These are phyloP conservation scores for Capsicum chinense DNA, from an alignment of 257 asterid genomes.

Conservation along the genomic window DNA sequence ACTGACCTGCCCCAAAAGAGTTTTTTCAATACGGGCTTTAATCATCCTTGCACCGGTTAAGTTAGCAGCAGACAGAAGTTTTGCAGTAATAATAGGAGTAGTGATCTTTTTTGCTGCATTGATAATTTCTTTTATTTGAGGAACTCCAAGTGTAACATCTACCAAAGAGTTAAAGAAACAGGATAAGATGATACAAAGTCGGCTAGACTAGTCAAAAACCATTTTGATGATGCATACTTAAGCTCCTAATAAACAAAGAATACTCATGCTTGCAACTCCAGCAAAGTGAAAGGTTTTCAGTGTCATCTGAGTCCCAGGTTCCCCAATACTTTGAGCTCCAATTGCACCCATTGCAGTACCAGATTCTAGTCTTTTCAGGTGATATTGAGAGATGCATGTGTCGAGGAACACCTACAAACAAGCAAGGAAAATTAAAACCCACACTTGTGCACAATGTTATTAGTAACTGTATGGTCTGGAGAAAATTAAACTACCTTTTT, in stretches of 20 bases:
- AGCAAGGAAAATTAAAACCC: neutral
- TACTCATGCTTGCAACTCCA: slow-evolving; percentile 99
- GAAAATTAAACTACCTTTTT: neutral
- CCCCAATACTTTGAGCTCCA: slow-evolving; percentile 97
- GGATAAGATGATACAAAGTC: slow-evolving; percentile 26
- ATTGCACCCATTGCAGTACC: slow-evolving; percentile 98
- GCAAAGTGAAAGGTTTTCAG: slow-evolving; percentile 99
- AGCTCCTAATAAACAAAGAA: slow-evolving; percentile 52
- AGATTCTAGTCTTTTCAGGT: slow-evolving; percentile 69
- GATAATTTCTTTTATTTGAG: slow-evolving; percentile 84
- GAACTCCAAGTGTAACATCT: slow-evolving; percentile 99
- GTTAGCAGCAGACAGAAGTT: slow-evolving; percentile 50
- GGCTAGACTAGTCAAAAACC: slow-evolving; percentile 27
- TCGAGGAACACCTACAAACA: slow-evolving; percentile 69
- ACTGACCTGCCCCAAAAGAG: slow-evolving; percentile 82
- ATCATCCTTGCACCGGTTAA: slow-evolving; percentile 60
- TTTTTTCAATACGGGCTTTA: slow-evolving; percentile 83
- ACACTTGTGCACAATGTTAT: neutral
- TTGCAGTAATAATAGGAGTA: slow-evolving; percentile 83
- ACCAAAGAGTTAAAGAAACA: slow-evolving; percentile 53
- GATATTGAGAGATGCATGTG: slow-evolving; percentile 81
- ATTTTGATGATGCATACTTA: slow-evolving; percentile 21
- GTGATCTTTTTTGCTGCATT: slow-evolving; percentile 82
- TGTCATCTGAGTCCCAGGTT: slow-evolving; percentile 99
- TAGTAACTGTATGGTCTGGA: slow-evolving; percentile 4